These are phyloP conservation scores for Eimeria brunetti DNA, from an alignment of 169 alveolate genomes.

Conservation along the genomic window DNA sequence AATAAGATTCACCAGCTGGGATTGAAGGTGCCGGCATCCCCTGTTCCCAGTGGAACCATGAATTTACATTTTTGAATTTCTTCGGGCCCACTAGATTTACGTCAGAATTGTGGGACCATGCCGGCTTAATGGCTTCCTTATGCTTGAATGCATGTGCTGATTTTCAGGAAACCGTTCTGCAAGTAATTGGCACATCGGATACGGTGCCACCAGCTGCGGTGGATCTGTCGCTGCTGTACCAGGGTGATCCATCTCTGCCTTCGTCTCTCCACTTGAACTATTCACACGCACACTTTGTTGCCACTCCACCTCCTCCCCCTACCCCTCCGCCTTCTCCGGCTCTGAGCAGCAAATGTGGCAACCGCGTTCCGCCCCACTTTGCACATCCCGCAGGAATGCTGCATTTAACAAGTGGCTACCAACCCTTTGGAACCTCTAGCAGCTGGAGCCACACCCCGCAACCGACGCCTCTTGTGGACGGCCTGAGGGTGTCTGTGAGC, in stretches of 20 bases:
- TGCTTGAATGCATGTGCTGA: not conserved
- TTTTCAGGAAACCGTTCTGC: constrained; percentile 53
- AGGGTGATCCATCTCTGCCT: constrained; percentile 63
- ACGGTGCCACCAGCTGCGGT: constrained; percentile 57
- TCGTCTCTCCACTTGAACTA: constrained; percentile 64
- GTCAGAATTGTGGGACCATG: not conserved
- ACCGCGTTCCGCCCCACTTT: constrained; percentile 47
- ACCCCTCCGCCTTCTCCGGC: constrained; percentile 74
- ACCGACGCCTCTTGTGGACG: constrained; percentile 53
- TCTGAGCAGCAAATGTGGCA: constrained; percentile 58
- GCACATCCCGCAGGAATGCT: constrained; percentile 52
- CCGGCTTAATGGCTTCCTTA: not conserved
- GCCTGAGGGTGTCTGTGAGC: constrained; percentile 44
- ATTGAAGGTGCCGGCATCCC: constrained; percentile 12
- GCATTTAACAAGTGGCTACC: constrained; percentile 57
- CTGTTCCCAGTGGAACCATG: not conserved
- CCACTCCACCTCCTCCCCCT: constrained; percentile 65
- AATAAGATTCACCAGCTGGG: constrained; percentile 46
- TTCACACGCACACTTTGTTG: constrained; percentile 59
- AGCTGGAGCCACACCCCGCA: constrained; percentile 50
- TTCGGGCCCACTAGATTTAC: not conserved
- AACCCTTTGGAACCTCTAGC: not conserved
- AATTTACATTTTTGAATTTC: not conserved
- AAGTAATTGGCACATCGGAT: constrained; percentile 60
- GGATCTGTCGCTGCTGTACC: constrained; percentile 42